phyloP scores from a whole-genome alignment of 2,329 filamentous ascomycete species.

The Daldinia sp. region DNA sequence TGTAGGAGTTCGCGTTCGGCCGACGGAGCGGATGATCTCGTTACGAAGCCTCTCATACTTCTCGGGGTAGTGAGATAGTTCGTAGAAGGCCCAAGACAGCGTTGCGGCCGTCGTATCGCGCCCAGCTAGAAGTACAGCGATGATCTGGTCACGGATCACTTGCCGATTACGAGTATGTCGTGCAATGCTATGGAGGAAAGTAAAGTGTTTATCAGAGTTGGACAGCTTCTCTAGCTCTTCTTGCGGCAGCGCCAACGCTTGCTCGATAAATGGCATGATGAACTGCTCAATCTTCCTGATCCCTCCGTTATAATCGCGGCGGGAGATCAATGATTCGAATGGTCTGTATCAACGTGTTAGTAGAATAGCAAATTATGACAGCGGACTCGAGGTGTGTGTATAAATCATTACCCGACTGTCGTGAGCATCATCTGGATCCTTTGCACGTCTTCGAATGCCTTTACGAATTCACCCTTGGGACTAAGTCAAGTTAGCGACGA shows the following conservation, averaged over 20 bases:
- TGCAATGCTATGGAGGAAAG: constrained; percentile 80
- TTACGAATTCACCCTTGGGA: constrained; percentile 67
- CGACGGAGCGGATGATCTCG: constrained; percentile 66
- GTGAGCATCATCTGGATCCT: constrained; percentile 70
- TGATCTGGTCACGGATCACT: constrained; percentile 78
- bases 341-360: constrained; percentile 55
- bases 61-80: constrained; percentile 67
- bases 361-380: not conserved
- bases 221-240: constrained; percentile 74
- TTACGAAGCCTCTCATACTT: constrained; percentile 65
- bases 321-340: constrained; percentile 65
- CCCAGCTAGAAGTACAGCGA: constrained; percentile 76
- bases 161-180: constrained; percentile 69
- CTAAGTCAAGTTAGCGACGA: constrained; percentile 45
- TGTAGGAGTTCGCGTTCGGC: constrained; percentile 58
- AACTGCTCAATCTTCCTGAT: constrained; percentile 73
- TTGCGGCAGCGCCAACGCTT: constrained; percentile 67
- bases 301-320: constrained; percentile 66
- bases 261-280: constrained; percentile 73
- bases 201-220: constrained; percentile 72
- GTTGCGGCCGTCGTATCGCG: constrained; percentile 75
- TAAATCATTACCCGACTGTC: constrained; percentile 48
- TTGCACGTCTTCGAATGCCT: constrained; percentile 76
- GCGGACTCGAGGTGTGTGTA: not conserved
- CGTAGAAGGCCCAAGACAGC: constrained; percentile 72